Base-by-base conservation (phyloP, 345 rosid genomes). In the Ricinus communis region DNA sequence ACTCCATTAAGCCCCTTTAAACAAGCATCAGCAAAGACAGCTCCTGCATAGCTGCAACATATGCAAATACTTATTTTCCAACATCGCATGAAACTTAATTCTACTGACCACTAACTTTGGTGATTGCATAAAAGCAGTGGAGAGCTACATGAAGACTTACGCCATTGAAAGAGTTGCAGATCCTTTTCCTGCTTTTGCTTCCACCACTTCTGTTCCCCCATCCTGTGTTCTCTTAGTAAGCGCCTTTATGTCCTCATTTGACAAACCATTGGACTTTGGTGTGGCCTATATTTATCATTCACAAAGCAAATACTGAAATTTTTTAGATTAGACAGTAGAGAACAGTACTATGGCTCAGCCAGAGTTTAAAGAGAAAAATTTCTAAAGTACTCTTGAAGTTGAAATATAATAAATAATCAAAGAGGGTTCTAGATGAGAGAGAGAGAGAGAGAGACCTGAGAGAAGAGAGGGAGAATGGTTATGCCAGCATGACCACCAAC, bases 111-210 rank as follows among this genome's bases (percentile, higher is more conserved):
- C n/a, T n/a, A n/a, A n/a, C n/a, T n/a, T n/a, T n/a, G n/a, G n/a
- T n/a, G n/a, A n/a, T n/a, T n/a, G n/a, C n/a, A n/a, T n/a, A n/a
- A n/a, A n/a, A n/a, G n/a, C n/a, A n/a, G n/a, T n/a, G n/a, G n/a
- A 33, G 38, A 2, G 38, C 38, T 33, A 33, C 38, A 70, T 46
- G 56, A 5, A 67, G 10, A 83, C 96, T 84, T 86, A 92, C 96
- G 96, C 97, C 96, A 92, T 88, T 59, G 96, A 92, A 70, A 88
- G 77, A 30, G 93, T 92, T 16, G 97, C 93, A 43, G 96, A 92
- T 75, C 96, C 97, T 78, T 90, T 90, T 78, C 93, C 97, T 74
- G 93, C 96, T 86, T 90, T 92, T 16, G 93, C 97, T 77, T 92
- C 91, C 69, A 87, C 96, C 54, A 92, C 96, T 74, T 92, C 87